These are phyloP conservation scores for Phytopythium ostracodes DNA, from an alignment of 352 stramenopile species.

Conservation along the genomic window DNA sequence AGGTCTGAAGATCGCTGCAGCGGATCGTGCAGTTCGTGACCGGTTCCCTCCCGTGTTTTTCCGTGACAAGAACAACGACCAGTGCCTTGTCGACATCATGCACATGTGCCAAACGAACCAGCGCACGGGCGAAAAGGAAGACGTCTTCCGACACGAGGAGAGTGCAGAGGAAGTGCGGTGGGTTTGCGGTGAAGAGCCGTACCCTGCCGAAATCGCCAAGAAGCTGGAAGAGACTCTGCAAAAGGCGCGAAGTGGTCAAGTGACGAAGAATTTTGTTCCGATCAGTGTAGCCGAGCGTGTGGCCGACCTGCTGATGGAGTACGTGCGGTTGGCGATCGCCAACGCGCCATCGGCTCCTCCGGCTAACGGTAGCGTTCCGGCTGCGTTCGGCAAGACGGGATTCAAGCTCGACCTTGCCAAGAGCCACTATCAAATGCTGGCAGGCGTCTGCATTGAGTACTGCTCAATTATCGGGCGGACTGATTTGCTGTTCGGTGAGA, in stretches of 20 bases:
- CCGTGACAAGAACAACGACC: slow-evolving; percentile 85
- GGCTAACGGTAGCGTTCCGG: slow-evolving; percentile 8
- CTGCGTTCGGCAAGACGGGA: slow-evolving; percentile 46
- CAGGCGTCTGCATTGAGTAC: slow-evolving; percentile 95
- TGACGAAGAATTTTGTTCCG: slow-evolving; percentile 87
- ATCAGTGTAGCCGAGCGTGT: slow-evolving; percentile 89
- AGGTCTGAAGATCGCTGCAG: slow-evolving; percentile 79
- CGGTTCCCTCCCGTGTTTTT: slow-evolving; percentile 88
- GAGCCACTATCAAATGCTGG: slow-evolving; percentile 96
- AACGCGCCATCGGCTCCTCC: slow-evolving; percentile 46
- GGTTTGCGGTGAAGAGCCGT: slow-evolving; percentile 77
- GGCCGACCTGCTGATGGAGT: slow-evolving; percentile 87
- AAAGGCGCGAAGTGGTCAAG: slow-evolving; percentile 72
- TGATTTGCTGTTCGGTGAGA: slow-evolving; percentile 84
- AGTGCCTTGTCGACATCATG: slow-evolving; percentile 86
- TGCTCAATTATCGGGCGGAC: slow-evolving; percentile 87
- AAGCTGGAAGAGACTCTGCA: slow-evolving; percentile 85
- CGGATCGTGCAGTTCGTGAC: slow-evolving; percentile 76
- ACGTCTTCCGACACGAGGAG: slow-evolving; percentile 83
- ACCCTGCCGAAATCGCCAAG: slow-evolving; percentile 71
- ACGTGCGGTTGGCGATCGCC: slow-evolving; percentile 83
- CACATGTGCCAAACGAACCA: slow-evolving; percentile 90
- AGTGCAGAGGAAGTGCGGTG: slow-evolving; percentile 82
- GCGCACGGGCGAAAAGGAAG: slow-evolving; percentile 82
- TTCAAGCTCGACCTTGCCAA: slow-evolving; percentile 88